phyloP scores from a whole-genome alignment of 306 rosid species.

The Ammopiptanthus mongolicus region DNA sequence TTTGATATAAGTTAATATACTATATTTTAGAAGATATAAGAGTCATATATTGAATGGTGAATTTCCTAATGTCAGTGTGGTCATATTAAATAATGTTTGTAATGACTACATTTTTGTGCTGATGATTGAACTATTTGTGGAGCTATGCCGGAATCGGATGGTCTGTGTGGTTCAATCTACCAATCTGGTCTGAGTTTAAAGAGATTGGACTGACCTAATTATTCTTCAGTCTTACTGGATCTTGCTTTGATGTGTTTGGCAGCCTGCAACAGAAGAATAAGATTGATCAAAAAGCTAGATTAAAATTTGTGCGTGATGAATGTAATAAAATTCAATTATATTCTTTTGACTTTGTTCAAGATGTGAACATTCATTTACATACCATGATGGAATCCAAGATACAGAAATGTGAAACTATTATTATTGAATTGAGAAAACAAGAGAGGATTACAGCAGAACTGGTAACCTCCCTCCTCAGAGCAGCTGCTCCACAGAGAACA shows the following conservation, averaged over 20 bases:
- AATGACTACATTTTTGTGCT: background rate
- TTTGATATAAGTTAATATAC: background rate
- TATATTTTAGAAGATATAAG: background rate
- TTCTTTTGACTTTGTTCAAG: background rate
- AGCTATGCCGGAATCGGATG: background rate
- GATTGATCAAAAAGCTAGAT: background rate
- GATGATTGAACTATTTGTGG: background rate
- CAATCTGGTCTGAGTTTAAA: background rate
- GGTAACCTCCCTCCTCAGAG: too few species aligned
- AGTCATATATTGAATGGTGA: background rate
- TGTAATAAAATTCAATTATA: background rate
- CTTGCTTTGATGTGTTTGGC: background rate
- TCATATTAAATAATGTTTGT: background rate
- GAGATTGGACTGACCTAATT: background rate
- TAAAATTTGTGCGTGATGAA: background rate
- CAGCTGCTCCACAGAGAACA: too few species aligned
- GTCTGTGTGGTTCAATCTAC: background rate
- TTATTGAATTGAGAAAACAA: too few species aligned
- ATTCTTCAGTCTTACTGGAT: conserved; percentile 1
- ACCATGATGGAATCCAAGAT: too few species aligned
- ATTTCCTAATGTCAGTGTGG: background rate
- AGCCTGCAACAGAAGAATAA: background rate
- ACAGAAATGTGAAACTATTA: too few species aligned
- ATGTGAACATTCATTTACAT: background rate
- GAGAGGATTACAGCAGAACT: too few species aligned